Evolutionary conservation across 2,329 filamentous ascomycete species (phyloP).

Genomic region (Orbilia brochopaga): DNA sequence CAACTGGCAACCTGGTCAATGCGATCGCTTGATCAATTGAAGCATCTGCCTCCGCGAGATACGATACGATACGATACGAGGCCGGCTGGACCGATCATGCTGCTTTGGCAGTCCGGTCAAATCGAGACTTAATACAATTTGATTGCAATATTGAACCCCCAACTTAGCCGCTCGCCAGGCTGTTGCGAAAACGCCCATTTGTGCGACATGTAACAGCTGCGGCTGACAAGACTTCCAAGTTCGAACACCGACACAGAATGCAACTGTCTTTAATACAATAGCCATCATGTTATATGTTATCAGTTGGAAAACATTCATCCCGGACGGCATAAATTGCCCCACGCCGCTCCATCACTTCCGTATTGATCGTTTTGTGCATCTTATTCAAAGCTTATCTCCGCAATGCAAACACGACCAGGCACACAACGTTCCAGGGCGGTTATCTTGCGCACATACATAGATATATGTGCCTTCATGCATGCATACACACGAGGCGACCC

Average conservation of each 20-base stretch:
- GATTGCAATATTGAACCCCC: no score
- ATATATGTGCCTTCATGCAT: not conserved
- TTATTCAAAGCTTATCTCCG: not conserved
- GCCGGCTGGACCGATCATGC: no score
- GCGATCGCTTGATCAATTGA: not conserved
- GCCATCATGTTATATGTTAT: not conserved
- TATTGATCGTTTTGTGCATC: no score
- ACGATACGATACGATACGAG: not conserved
- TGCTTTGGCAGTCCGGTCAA: no score
- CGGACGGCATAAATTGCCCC: constrained; percentile 1
- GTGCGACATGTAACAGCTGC: constrained; percentile 30
- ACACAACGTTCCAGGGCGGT: no score
- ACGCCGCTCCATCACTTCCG: not conserved
- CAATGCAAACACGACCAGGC: no score
- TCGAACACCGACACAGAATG: constrained; percentile 5
- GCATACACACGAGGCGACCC: not conserved
- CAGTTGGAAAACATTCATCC: not conserved
- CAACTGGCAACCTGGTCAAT: no score
- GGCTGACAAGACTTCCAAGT: constrained; percentile 29
- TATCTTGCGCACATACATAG: not conserved
- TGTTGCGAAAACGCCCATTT: not conserved
- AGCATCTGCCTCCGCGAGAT: not conserved
- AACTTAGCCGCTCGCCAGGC: not conserved
- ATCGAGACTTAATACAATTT: not conserved
- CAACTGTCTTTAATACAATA: not conserved